These are phyloP conservation scores for Teunomyces tritomae DNA, from an alignment of 805 yeast species.

Conservation along the genomic window DNA sequence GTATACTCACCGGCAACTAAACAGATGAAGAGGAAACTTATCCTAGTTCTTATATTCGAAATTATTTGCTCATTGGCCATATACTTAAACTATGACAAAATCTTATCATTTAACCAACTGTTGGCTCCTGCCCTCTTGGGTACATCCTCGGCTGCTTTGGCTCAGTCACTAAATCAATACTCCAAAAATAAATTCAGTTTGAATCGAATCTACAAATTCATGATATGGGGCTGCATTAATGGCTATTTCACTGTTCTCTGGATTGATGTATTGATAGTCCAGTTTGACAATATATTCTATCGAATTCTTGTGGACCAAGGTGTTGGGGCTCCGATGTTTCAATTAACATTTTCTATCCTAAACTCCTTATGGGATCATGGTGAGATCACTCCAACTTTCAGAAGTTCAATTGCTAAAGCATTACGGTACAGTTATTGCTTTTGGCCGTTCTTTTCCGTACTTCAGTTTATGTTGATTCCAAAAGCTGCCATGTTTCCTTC, in stretches of 20 bases:
- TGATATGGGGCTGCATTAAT: conserved; percentile 59
- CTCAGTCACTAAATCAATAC: conserved; percentile 40
- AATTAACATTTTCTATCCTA: conserved; percentile 46
- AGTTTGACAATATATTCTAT: conserved; percentile 31
- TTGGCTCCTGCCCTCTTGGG: conserved; percentile 40
- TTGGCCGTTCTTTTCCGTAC: conserved; percentile 58
- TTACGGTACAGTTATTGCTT: conserved; percentile 51
- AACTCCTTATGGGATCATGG: conserved; percentile 57
- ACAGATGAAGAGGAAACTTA: conserved; percentile 12
- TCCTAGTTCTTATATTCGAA: conserved; percentile 25
- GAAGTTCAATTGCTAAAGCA: conserved; percentile 43
- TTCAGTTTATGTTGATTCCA: conserved; percentile 49
- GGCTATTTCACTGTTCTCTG: conserved; percentile 55
- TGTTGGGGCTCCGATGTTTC: conserved; percentile 55
- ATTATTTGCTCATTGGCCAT: conserved; percentile 21
- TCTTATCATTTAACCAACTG: conserved; percentile 18
- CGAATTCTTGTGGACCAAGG: conserved; percentile 53
- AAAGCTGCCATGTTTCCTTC: conserved; percentile 53
- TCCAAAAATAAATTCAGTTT: conserved; percentile 29
- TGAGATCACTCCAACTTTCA: conserved; percentile 30
- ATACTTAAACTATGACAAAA: conserved; percentile 27
- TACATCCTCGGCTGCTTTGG: conserved; percentile 39
- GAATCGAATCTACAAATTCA: conserved; percentile 42
- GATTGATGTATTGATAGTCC: conserved; percentile 46
- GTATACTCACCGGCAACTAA: background rate